These are phyloP conservation scores for Phellopilus nigrolimitatus DNA, from an alignment of 1,284 basidiomycete species.

Conservation along the genomic window DNA sequence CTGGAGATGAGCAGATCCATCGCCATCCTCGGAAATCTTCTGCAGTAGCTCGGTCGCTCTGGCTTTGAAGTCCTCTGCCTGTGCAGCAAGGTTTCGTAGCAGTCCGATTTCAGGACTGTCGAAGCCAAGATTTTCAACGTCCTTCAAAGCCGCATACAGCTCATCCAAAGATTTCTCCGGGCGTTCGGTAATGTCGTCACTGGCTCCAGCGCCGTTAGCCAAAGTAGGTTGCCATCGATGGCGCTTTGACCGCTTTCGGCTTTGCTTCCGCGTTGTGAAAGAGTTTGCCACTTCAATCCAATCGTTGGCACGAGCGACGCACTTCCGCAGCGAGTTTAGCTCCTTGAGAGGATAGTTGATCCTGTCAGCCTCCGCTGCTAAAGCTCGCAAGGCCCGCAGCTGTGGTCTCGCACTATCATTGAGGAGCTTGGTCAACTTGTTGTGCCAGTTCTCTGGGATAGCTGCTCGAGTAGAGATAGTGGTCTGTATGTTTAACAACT, in stretches of 20 bases:
- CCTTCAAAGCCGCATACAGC: conserved; percentile 59
- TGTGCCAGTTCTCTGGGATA: conserved; percentile 72
- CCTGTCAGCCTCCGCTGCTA: conserved; percentile 84
- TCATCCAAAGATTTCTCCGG: conserved; percentile 66
- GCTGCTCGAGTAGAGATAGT: conserved; percentile 70
- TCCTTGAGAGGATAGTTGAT: conserved; percentile 75
- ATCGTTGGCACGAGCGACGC: conserved; percentile 75
- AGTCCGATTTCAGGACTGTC: conserved; percentile 68
- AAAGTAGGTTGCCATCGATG: conserved; percentile 45
- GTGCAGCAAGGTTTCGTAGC: conserved; percentile 53
- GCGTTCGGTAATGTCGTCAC: conserved; percentile 57
- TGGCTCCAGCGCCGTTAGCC: conserved; percentile 31
- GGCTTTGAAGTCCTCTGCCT: conserved; percentile 60
- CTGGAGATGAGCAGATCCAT: conserved; percentile 54
- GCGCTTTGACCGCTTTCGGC: conserved; percentile 64
- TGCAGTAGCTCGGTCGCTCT: conserved; percentile 51
- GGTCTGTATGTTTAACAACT: conserved; percentile 63
- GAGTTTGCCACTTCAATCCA: conserved; percentile 79
- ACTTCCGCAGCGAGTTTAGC: conserved; percentile 67
- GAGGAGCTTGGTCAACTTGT: conserved; percentile 66
- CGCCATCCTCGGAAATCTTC: conserved; percentile 30
- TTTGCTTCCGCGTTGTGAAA: conserved; percentile 67
- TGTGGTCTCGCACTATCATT: conserved; percentile 64
- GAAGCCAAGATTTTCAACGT: conserved; percentile 75
- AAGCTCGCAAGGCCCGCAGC: conserved; percentile 69